These are phyloP conservation scores for Leccinum solheimii DNA, from an alignment of 1,284 basidiomycete species.

Conservation along the genomic window DNA sequence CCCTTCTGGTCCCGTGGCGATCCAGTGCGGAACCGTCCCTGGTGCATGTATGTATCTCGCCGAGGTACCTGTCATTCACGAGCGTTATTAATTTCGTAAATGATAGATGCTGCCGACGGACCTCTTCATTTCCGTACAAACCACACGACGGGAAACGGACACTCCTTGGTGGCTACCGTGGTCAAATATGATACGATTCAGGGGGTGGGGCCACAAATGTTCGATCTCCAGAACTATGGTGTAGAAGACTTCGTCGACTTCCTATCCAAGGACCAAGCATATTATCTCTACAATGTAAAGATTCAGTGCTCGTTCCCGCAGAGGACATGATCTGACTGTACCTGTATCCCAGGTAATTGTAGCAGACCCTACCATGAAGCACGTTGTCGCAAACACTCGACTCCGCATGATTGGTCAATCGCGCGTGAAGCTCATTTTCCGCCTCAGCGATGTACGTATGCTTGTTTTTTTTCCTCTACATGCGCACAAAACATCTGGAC, in stretches of 20 bases:
- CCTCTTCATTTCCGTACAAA: conserved; percentile 11
- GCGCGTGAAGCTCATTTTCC: neutral
- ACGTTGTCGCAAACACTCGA: neutral
- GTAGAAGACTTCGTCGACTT: conserved; percentile 7
- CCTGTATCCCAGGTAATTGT: conserved; percentile 2
- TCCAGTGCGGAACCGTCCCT: neutral
- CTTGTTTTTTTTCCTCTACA: neutral
- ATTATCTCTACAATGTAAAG: conserved; percentile 11
- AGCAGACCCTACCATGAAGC: neutral
- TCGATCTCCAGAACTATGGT: neutral
- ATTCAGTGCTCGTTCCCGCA: neutral
- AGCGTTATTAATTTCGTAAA: neutral
- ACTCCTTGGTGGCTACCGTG: conserved; percentile 13
- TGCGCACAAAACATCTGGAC: neutral
- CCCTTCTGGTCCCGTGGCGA: conserved; percentile 7
- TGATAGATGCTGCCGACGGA: conserved; percentile 1
- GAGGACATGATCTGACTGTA: neutral
- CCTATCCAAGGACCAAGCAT: neutral
- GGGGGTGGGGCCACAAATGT: neutral
- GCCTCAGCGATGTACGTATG: neutral
- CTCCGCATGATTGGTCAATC: neutral
- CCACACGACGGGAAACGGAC: neutral
- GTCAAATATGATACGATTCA: neutral
- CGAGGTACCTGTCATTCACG: too few species aligned
- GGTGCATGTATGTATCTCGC: too few species aligned